These are phyloP conservation scores for Wickerhamiella lipophila DNA, from an alignment of 805 yeast genomes.

Conservation along the genomic window DNA sequence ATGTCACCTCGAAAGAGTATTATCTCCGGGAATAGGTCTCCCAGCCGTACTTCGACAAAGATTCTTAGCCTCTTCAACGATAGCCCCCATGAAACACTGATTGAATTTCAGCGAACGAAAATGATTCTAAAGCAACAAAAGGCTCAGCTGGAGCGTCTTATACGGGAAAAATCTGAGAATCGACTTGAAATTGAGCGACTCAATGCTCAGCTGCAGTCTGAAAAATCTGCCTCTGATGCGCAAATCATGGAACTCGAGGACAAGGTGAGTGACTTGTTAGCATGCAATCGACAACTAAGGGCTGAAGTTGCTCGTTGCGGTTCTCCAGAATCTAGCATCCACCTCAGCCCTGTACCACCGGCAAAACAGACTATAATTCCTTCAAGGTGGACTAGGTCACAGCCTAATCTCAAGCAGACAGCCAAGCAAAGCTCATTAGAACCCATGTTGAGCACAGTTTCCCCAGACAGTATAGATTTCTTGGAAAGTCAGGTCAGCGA, in stretches of 20 bases:
- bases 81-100: not conserved
- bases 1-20: not conserved
- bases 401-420: constrained; percentile 8
- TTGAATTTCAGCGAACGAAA: constrained; percentile 5
- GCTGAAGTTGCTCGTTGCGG: not conserved
- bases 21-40: not conserved
- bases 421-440: not conserved
- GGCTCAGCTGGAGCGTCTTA: not conserved
- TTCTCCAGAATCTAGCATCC: not conserved
- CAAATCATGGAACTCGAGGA: not conserved
- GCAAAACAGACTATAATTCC: constrained; percentile 1
- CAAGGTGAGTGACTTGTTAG: not conserved
- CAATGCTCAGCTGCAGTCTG: not conserved
- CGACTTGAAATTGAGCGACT: not conserved
- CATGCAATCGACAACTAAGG: not conserved
- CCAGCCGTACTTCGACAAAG: not conserved
- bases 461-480: constrained; percentile 1
- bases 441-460: not conserved
- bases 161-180: not conserved
- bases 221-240: not conserved
- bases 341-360: not conserved
- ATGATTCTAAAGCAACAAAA: constrained; percentile 5
- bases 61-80: not conserved
- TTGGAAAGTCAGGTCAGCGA: constrained; percentile 6
- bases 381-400: constrained; percentile 7